phyloP scores from a whole-genome alignment of 2,329 filamentous ascomycete species.

The Phyllosticta ampelicida region DNA sequence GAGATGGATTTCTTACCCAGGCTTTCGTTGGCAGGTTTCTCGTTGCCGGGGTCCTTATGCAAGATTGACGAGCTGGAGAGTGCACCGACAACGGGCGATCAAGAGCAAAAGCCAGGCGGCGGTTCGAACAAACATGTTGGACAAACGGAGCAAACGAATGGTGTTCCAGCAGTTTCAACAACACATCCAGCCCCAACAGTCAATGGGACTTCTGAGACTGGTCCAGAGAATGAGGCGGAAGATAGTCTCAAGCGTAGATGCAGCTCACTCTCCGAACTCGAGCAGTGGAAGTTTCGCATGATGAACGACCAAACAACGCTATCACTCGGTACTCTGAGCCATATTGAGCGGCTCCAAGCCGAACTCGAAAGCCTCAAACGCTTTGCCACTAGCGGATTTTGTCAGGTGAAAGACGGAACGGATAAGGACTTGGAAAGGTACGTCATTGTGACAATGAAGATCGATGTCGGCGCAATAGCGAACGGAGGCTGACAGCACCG shows the following conservation, averaged over 20 bases:
- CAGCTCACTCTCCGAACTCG: background rate
- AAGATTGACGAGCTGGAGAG: background rate
- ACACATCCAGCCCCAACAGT: background rate
- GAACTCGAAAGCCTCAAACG: background rate
- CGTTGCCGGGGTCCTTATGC: background rate
- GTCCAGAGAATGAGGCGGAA: background rate
- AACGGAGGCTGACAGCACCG: background rate
- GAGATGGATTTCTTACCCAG: background rate
- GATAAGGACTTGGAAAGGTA: conserved; percentile 1
- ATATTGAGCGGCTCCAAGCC: background rate
- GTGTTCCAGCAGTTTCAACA: background rate
- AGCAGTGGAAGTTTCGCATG: background rate
- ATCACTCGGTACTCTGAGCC: background rate
- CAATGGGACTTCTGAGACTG: background rate
- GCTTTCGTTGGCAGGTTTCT: background rate
- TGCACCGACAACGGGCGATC: background rate
- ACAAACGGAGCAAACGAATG: background rate
- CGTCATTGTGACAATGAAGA: background rate
- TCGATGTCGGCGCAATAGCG: background rate
- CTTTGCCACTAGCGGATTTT: background rate
- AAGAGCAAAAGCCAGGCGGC: background rate
- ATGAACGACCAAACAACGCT: background rate
- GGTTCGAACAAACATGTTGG: background rate
- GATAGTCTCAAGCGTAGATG: background rate
- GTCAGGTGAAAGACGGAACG: background rate